phyloP scores from a whole-genome alignment of 163 green algal genomes.

The Scenedesmus sp. region DNA sequence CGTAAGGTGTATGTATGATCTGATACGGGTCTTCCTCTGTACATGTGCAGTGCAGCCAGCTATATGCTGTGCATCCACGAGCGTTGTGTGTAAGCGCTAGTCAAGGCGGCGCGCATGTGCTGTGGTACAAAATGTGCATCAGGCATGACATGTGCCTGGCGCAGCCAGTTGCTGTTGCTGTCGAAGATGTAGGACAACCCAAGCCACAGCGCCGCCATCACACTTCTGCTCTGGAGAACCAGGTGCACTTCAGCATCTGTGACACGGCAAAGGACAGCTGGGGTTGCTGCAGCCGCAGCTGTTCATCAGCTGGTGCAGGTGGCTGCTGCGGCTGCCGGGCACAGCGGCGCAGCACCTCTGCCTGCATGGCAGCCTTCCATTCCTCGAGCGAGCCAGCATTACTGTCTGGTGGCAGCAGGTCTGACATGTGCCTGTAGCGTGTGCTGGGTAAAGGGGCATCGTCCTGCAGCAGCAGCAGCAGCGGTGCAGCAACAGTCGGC shows the following conservation, averaged over 20 bases:
- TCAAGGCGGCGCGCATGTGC: neutral
- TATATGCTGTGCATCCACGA: neutral
- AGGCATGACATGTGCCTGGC: neutral
- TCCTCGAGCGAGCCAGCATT: neutral
- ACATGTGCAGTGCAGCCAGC: neutral
- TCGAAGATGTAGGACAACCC: neutral
- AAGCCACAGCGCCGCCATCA: neutral
- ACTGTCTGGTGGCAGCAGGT: neutral
- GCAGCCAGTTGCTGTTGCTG: neutral
- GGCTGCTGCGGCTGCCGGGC: neutral
- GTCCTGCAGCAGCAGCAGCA: neutral
- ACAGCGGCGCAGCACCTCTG: neutral
- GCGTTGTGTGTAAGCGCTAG: neutral
- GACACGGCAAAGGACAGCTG: neutral
- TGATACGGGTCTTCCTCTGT: neutral
- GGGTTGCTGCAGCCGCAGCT: neutral
- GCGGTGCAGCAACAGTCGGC: neutral
- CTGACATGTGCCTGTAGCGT: constrained; percentile 3
- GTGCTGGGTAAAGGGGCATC: neutral
- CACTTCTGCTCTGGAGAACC: neutral
- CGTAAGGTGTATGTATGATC: neutral
- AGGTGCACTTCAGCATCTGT: neutral
- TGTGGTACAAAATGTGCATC: neutral
- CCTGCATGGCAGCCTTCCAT: neutral
- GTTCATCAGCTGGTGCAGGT: neutral